These are phyloP conservation scores for Exophiala aquamarina DNA, from an alignment of 2,329 filamentous ascomycete genomes.

Conservation along the genomic window DNA sequence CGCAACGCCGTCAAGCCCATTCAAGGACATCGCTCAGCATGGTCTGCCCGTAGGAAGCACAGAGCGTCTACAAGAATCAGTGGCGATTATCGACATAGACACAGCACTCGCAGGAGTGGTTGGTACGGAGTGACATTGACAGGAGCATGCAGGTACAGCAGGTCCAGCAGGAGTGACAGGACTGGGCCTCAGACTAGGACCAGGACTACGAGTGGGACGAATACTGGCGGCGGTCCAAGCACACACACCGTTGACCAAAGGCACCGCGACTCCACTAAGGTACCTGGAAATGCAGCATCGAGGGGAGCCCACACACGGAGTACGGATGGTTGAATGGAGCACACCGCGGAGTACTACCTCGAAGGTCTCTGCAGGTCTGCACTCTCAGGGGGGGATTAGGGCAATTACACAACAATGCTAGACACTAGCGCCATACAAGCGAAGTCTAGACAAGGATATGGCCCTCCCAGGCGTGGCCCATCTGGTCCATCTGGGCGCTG, in stretches of 20 bases:
- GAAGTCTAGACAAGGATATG: constrained; percentile 10
- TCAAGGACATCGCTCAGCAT: constrained; percentile 31
- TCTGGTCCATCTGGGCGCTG: constrained; percentile 3
- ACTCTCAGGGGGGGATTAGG: constrained; percentile 12
- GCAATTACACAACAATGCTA: constrained; percentile 9
- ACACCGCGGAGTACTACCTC: constrained; percentile 9
- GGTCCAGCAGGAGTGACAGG: no score
- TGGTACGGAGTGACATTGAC: no score
- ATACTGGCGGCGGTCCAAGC: no score
- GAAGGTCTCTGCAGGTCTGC: neutral
- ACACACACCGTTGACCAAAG: no score
- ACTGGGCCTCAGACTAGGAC: no score
- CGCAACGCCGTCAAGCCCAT: constrained; percentile 39
- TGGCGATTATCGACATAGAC: constrained; percentile 8
- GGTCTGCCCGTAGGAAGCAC: constrained; percentile 34
- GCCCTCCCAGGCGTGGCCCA: constrained; percentile 1
- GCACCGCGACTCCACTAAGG: no score
- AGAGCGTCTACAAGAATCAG: constrained; percentile 7
- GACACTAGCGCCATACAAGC: constrained; percentile 7
- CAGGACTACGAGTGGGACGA: no score
- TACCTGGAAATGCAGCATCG: constrained; percentile 18
- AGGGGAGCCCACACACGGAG: constrained; percentile 16
- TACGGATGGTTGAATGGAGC: constrained; percentile 8
- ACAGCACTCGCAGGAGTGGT: constrained; percentile 3
- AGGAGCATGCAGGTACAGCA: no score